Conservation (phyloP, 2,329 filamentous ascomycete species). For the Aureobasidium vineae region DNA sequence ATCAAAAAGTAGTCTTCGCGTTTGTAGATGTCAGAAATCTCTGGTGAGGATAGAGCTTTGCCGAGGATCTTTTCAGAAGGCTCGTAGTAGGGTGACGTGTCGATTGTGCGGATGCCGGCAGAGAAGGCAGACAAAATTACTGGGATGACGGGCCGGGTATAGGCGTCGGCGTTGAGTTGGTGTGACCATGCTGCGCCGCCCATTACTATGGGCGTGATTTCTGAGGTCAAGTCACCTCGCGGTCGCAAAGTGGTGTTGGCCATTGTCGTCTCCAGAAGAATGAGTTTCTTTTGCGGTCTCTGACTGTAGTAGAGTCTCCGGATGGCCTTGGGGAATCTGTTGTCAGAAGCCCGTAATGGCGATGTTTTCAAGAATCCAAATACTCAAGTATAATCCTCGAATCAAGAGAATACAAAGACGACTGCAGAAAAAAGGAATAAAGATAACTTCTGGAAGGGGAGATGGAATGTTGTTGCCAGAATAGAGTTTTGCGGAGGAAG, state of each 20-base stretch:
- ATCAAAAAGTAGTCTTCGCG: constrained; percentile 62
- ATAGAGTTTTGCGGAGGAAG: constrained; percentile 13
- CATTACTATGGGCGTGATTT: constrained; percentile 69
- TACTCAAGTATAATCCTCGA: neutral
- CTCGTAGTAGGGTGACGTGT: constrained; percentile 82
- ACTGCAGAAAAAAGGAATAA: neutral
- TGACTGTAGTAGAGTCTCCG: neutral
- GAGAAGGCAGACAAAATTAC: constrained; percentile 68
- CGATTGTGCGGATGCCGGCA: constrained; percentile 68
- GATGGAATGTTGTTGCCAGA: constrained; percentile 1
- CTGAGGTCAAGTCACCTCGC: neutral
- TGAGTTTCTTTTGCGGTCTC: neutral
- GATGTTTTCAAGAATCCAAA: neutral
- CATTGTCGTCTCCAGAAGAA: neutral
- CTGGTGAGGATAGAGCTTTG: constrained; percentile 52
- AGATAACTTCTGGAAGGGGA: constrained; percentile 2
- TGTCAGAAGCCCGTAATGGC: neutral
- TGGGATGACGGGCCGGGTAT: constrained; percentile 61
- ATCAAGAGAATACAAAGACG: neutral
- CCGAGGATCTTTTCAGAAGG: constrained; percentile 73
- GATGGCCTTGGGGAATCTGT: neutral
- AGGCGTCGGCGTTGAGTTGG: constrained; percentile 69
- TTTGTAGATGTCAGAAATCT: constrained; percentile 50
- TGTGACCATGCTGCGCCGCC: constrained; percentile 81
- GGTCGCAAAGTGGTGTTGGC: neutral